Evolutionary conservation across 768 basidiomycete species (phyloP), one percentile per base, ranked within the genome.

Genomic region (Termitomyces sp.): DNA sequence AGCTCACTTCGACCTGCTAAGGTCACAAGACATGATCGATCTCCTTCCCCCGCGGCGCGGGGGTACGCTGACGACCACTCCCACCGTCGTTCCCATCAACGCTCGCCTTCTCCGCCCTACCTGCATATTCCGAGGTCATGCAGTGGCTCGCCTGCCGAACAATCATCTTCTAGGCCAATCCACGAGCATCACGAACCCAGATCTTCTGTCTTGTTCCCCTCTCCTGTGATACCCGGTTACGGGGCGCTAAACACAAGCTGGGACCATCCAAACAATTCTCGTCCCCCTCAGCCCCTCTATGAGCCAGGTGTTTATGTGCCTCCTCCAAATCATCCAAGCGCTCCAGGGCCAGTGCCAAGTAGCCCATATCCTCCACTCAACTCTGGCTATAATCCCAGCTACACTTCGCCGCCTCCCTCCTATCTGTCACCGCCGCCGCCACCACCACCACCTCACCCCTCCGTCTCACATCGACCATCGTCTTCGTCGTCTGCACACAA

Each of bases 81-180:
- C 11, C 64, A 68, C 12, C 46, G 73, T 11, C 75, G 65, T 11
- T 41, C 73, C 0, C 50, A 71, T 40, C 73, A 72, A 47, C 71
- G 73, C 6, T 67, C 74, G 3, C 75, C 77, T 5, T 75, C 76
- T 4, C 77, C 75, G 1, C 70, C 74, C 0, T 77, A 76, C 53
- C 60, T 73, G 4, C 76, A 72, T 59, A 76, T 75, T 50, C 73
- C 74, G 15, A 46, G 50, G 18, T 71, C 73, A n/a, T 76, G 77
- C 54, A 56, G 65, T 15, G 69, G 71, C 5, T 72, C 72, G 5
- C 70, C 71, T 12, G 67, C 74, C 23, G 51, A 39, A 5, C 35
- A 12, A n/a, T 12, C 54, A 22, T 15, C 38, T 3, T 36, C 54
- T 5, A 23, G 47, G 4, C 47, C 38, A 13, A 25, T 20, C 32